Evolutionary conservation across 2,329 filamentous ascomycete genomes (phyloP).

Genomic region (Fonsecaea pedrosoi): DNA sequence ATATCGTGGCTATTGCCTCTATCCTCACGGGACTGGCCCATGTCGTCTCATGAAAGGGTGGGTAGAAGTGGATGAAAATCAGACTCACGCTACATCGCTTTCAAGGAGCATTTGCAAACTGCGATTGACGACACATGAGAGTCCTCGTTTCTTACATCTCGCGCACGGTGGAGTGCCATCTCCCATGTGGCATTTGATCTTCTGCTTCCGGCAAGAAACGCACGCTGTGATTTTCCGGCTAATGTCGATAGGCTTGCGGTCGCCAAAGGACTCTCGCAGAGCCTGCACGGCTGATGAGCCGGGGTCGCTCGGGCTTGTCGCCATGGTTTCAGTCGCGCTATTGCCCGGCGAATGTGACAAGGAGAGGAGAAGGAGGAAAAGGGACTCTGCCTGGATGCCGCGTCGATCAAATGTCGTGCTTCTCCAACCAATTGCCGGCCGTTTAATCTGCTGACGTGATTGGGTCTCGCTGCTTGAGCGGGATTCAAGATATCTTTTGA

Average conservation of each 20-base stretch:
- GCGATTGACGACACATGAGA: constrained; percentile 60
- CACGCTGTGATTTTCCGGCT: constrained; percentile 45
- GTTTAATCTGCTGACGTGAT: constrained; percentile 10
- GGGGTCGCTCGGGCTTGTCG: constrained; percentile 17
- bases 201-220: constrained; percentile 48
- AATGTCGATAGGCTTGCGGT: constrained; percentile 47
- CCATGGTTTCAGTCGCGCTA: background rate
- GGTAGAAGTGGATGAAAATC: background rate
- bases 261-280: constrained; percentile 47
- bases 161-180: constrained; percentile 56
- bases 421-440: constrained; percentile 3
- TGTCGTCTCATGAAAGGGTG: background rate
- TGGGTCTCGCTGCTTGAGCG: background rate
- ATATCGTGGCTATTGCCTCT: background rate
- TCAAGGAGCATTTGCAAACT: constrained; percentile 55
- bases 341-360: background rate
- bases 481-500: background rate
- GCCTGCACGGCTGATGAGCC: constrained; percentile 35
- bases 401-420: constrained; percentile 10
- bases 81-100: constrained; percentile 30
- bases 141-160: constrained; percentile 55
- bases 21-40: background rate
- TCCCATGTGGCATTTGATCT: constrained; percentile 62
- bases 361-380: constrained; percentile 1
- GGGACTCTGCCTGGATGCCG: background rate